Evolutionary conservation across 2,329 filamentous ascomycete species (phyloP).

Genomic region (Ascochyta pisi): DNA sequence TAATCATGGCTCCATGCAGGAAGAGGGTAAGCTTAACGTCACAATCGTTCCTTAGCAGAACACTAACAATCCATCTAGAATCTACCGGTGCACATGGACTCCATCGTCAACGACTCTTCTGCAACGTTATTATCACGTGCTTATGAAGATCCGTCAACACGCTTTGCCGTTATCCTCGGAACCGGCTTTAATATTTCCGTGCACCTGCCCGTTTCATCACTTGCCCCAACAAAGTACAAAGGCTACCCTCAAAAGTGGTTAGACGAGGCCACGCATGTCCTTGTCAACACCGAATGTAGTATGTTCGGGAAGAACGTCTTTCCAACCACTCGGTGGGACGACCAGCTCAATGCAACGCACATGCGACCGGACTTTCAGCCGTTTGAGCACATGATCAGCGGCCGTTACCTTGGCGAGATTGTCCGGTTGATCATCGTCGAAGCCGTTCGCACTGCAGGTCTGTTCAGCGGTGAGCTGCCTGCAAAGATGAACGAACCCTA

Average conservation of each 20-base stretch:
- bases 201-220: conserved; percentile 62
- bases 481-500: conserved; percentile 63
- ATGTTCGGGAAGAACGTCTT: conserved; percentile 69
- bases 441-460: conserved; percentile 60
- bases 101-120: conserved; percentile 69
- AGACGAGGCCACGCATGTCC: conserved; percentile 64
- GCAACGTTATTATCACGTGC: conserved; percentile 68
- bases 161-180: conserved; percentile 69
- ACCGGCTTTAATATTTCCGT: conserved; percentile 71
- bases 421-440: conserved; percentile 67
- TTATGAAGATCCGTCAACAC: conserved; percentile 65
- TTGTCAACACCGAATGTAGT: conserved; percentile 71
- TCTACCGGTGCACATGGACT: conserved; percentile 65
- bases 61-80: conserved; percentile 41
- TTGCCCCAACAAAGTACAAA: conserved; percentile 64
- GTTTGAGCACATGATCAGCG: conserved; percentile 69
- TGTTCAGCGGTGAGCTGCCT: conserved; percentile 65
- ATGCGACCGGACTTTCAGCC: conserved; percentile 68
- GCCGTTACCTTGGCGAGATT: conserved; percentile 69
- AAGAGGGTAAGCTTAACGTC: conserved; percentile 49
- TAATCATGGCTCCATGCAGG: conserved; percentile 66
- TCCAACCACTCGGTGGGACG: conserved; percentile 67
- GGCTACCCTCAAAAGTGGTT: conserved; percentile 62
- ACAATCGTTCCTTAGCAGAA: neutral
- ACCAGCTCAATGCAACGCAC: conserved; percentile 64